These are phyloP conservation scores for Rutstroemia sp. DNA, from an alignment of 2,329 filamentous ascomycete species.

Conservation along the genomic window DNA sequence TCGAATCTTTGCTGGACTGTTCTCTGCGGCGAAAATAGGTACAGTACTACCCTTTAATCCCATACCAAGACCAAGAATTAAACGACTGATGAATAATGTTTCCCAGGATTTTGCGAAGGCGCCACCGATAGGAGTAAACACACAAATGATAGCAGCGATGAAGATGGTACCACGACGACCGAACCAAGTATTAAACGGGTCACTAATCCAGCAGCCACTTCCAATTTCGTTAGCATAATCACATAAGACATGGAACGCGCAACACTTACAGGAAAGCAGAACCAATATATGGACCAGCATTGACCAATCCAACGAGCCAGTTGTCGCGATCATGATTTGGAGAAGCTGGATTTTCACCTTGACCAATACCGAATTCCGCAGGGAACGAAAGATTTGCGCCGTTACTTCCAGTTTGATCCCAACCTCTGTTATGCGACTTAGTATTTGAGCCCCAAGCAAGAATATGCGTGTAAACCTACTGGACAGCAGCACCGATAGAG, in stretches of 20 bases:
- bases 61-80: constrained; percentile 54
- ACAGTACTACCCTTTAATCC: constrained; percentile 44
- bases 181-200: constrained; percentile 55
- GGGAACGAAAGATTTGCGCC: constrained; percentile 38
- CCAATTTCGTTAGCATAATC: constrained; percentile 31
- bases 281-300: constrained; percentile 45
- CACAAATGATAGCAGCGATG: constrained; percentile 56
- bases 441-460: background rate
- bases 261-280: constrained; percentile 32
- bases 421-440: constrained; percentile 4
- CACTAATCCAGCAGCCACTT: constrained; percentile 58
- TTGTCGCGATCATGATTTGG: constrained; percentile 6
- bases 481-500: constrained; percentile 60
- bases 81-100: constrained; percentile 45
- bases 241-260: constrained; percentile 15
- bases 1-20: constrained; percentile 43
- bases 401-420: constrained; percentile 34
- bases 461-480: constrained; percentile 22
- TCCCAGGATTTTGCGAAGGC: constrained; percentile 51
- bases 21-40: constrained; percentile 46
- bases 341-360: constrained; percentile 5
- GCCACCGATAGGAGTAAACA: constrained; percentile 48
- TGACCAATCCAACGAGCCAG: constrained; percentile 53
- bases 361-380: constrained; percentile 42
- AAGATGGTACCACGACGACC: constrained; percentile 68